These are phyloP conservation scores for Mitosporidium daphniae DNA, from an alignment of 371 early-diverging fungal species.

Conservation along the genomic window DNA sequence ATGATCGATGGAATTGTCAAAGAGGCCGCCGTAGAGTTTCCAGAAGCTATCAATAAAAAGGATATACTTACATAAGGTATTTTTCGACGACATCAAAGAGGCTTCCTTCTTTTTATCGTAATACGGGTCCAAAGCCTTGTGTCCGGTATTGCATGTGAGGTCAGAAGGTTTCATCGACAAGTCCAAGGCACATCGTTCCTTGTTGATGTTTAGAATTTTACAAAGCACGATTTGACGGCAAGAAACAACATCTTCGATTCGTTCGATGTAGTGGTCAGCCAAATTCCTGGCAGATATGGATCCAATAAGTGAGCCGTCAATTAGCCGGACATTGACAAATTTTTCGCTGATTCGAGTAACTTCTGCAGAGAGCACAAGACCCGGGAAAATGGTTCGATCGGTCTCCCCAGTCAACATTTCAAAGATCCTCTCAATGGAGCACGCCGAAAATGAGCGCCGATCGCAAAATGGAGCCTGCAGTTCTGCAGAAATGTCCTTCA, in stretches of 20 bases:
- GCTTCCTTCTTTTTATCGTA: slow-evolving; percentile 23
- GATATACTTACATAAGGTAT: too few relatives aligned
- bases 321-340: slow-evolving; percentile 23
- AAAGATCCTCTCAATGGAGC: slow-evolving; percentile 23
- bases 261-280: slow-evolving; percentile 3
- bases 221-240: slow-evolving; percentile 22
- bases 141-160: too few relatives aligned
- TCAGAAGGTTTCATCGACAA: slow-evolving; percentile 14
- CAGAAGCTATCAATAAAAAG: too few relatives aligned
- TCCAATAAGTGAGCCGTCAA: slow-evolving; percentile 48
- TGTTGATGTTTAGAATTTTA: slow-evolving; percentile 30
- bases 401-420: slow-evolving; percentile 54
- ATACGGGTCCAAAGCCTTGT: slow-evolving; percentile 20
- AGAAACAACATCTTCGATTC: slow-evolving; percentile 12
- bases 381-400: slow-evolving; percentile 17
- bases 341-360: slow-evolving; percentile 21
- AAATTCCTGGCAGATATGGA: slow-evolving; percentile 16
- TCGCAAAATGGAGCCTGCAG: slow-evolving; percentile 41
- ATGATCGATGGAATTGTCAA: too few relatives aligned
- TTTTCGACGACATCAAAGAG: too few relatives aligned
- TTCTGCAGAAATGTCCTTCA: slow-evolving; percentile 48
- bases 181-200: slow-evolving; percentile 30
- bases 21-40: too few relatives aligned
- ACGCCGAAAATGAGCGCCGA: slow-evolving; percentile 14
- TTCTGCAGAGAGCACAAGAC: slow-evolving; percentile 18